phyloP scores from a whole-genome alignment of 345 rosid genomes.

The Gossypium anomalum region DNA sequence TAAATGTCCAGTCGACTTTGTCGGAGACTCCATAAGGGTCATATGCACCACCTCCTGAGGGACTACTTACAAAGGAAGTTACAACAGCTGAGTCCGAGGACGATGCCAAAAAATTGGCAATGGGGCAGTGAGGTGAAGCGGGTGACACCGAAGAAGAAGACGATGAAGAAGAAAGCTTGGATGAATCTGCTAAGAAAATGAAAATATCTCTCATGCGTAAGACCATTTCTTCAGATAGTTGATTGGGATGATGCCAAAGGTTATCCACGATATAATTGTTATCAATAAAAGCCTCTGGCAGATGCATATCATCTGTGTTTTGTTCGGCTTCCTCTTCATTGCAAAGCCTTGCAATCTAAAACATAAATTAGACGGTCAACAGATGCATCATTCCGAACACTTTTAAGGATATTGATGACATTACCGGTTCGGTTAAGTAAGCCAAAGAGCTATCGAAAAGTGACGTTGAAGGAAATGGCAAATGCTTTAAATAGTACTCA shows the following conservation, averaged over 20 bases:
- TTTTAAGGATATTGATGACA: neutral
- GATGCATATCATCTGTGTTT: conserved; percentile 21
- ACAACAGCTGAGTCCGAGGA: conserved; percentile 34
- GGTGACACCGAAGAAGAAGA: conserved; percentile 27
- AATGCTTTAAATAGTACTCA: conserved; percentile 52
- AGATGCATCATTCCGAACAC: neutral
- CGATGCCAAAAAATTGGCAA: conserved; percentile 38
- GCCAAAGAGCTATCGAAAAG: conserved; percentile 22
- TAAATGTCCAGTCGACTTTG: conserved; percentile 41
- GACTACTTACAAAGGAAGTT: conserved; percentile 27
- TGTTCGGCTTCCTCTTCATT: conserved; percentile 24
- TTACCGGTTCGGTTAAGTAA: conserved; percentile 28
- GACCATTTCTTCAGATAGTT: conserved; percentile 59
- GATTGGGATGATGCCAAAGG: conserved; percentile 49
- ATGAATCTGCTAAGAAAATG: conserved; percentile 51
- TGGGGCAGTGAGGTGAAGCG: conserved; percentile 39
- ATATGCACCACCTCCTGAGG: conserved; percentile 20
- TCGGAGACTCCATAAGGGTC: conserved; percentile 50
- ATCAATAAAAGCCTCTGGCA: conserved; percentile 12
- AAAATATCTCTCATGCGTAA: conserved; percentile 62
- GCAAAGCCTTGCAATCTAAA: conserved; percentile 29
- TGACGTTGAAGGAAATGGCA: conserved; percentile 34
- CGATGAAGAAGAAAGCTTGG: conserved; percentile 35
- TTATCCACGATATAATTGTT: conserved; percentile 31
- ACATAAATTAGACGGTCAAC: conserved; percentile 8